Conservation (phyloP, 2,329 filamentous ascomycete species). For the Penicillium occitanis region DNA sequence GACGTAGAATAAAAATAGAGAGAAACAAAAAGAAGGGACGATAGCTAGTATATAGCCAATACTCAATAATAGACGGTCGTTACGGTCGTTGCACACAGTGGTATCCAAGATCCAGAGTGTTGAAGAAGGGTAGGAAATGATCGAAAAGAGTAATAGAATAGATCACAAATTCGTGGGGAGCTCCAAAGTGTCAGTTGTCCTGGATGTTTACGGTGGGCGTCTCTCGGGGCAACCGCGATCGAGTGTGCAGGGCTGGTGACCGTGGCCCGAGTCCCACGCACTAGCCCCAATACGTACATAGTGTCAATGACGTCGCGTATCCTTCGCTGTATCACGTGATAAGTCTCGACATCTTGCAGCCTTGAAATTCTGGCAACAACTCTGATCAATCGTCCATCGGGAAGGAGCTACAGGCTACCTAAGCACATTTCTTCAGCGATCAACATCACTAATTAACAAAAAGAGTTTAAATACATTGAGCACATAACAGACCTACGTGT, state of each 20-base stretch:
- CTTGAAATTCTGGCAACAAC: not conserved
- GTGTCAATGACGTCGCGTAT: not conserved
- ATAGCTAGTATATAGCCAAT: conserved; percentile 11
- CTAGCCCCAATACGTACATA: not conserved
- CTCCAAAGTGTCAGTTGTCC: not conserved
- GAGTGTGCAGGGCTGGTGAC: not conserved
- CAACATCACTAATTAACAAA: not conserved
- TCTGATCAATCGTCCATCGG: not conserved
- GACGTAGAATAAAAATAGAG: not conserved
- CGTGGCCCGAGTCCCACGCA: not conserved
- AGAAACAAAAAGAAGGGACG: conserved; percentile 14
- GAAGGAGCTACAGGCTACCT: not conserved
- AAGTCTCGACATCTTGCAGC: not conserved
- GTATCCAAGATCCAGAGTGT: not conserved
- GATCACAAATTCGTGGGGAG: conserved; percentile 1
- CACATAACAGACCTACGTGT: not conserved
- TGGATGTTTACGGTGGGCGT: conserved; percentile 19
- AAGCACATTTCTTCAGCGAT: not conserved
- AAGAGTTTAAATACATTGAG: not conserved
- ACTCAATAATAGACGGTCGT: conserved; percentile 3
- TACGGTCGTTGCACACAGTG: conserved; percentile 7
- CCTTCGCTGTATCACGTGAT: not conserved
- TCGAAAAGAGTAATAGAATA: not conserved
- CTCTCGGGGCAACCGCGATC: conserved; percentile 19
- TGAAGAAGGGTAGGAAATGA: not conserved